Evolutionary conservation across 208 protist genomes (phyloP), one percentile per base, ranked within the genome.

Genomic region (Acanthamoeba healyi): DNA sequence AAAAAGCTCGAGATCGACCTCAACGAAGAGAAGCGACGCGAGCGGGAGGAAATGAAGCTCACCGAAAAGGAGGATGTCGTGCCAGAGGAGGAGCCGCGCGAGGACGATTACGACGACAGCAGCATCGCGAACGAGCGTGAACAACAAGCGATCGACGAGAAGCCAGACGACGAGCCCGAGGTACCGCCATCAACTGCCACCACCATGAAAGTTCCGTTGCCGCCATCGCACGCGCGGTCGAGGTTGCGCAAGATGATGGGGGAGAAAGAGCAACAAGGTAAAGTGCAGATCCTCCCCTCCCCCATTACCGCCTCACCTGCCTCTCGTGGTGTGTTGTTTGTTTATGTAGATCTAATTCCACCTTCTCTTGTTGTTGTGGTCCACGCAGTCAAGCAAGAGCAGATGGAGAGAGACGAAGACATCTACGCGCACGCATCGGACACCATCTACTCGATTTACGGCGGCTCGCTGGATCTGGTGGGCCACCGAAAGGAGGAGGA

Each of bases 401-500:
- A 34, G 61, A 7, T 10, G 61, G n/a, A 70, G 29, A 34, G 29
- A 24, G 61, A 74, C 15, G 65, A 74, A 32, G 65, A 74, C 65
- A 74, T 74, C 65, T 74, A 74, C 36, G 65, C 65, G 34, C 65
- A 74, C 36, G 65, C 65, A 19, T 34, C n/a, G 65, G 65, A 74
- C 65, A 74, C 65, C 14, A 40, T 74, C 65, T 74, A 74, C n/a
- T 74, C 65, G 29, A 74, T 74, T 19, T 74, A 74, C 32, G 65
- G 65, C 36, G 65, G 65, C 17, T 74, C 65, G 29, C 65, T 74
- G 19, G 65, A 74, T 40, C 65, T 74, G 34, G n/a, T 74, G 12
- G 65, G 65, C 65, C 65, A 74, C 36, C 65, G 65, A 19, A 34
- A 42, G 34, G 65, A 74, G n/a, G 65, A 74, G 32, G 65, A 74